A percentile compares a stretch with the other conserved stretches of the same genome.
phyloP scores from a whole-genome alignment of 345 rosid species.

The Brassica incana region DNA sequence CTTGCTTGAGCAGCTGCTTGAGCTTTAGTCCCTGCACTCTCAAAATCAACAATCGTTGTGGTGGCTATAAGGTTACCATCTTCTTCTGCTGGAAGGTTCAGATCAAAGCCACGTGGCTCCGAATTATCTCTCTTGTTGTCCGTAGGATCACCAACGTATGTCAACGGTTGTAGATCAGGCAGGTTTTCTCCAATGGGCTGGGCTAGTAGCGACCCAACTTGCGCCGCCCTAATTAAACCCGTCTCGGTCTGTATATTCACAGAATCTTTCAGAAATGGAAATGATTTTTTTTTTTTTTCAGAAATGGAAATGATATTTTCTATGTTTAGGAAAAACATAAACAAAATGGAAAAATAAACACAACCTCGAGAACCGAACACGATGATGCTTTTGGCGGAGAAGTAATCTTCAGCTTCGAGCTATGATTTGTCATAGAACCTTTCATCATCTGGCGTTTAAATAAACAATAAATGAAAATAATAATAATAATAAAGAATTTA shows the following conservation, averaged over 20 bases:
- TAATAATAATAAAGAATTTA: not conserved
- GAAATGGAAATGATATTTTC: no score
- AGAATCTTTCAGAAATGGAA: not conserved
- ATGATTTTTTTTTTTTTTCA: no score
- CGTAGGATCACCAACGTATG: constrained; percentile 18
- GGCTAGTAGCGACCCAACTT: constrained; percentile 15
- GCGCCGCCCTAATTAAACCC: constrained; percentile 18
- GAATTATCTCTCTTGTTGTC: not conserved
- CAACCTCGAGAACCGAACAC: constrained; percentile 13
- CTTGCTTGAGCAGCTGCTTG: constrained; percentile 37
- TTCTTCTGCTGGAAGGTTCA: constrained; percentile 29
- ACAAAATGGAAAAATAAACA: not conserved
- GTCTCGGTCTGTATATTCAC: constrained; percentile 25
- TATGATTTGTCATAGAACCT: not conserved
- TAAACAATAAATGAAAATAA: not conserved
- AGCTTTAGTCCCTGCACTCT: not conserved
- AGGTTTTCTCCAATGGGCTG: constrained; percentile 17
- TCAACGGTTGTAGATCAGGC: constrained; percentile 21
- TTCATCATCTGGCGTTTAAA: not conserved
- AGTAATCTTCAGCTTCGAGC: not conserved
- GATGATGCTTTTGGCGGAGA: constrained; percentile 18
- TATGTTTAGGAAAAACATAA: not conserved
- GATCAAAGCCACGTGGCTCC: constrained; percentile 17
- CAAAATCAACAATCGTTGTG: not conserved
- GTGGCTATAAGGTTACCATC: not conserved